phyloP scores from a whole-genome alignment of 768 basidiomycete species.

The Ephemerocybe angulata region DNA sequence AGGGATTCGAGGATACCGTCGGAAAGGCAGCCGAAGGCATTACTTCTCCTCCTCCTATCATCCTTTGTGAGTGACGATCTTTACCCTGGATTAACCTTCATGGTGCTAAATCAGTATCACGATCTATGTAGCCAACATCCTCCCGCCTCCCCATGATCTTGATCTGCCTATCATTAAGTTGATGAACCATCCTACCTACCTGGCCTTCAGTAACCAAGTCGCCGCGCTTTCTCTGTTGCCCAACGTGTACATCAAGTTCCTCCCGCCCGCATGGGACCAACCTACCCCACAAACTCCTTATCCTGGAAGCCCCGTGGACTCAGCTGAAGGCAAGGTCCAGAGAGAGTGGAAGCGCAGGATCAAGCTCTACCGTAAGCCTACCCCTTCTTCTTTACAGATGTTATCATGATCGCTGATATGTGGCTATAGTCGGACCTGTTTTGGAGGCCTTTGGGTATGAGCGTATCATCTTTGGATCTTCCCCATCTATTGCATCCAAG shows the following conservation, averaged over 20 bases:
- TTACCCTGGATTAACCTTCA: constrained; percentile 3
- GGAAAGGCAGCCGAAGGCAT: constrained; percentile 53
- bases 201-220: constrained; percentile 65
- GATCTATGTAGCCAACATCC: constrained; percentile 58
- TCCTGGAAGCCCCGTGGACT: constrained; percentile 33
- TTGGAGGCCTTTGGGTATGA: constrained; percentile 83
- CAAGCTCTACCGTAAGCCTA: constrained; percentile 79
- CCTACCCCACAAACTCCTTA: constrained; percentile 48
- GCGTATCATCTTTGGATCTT: constrained; percentile 80
- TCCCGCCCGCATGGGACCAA: constrained; percentile 72
- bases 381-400: constrained; percentile 1
- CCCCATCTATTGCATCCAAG: constrained; percentile 52
- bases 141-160: constrained; percentile 76
- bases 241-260: constrained; percentile 67
- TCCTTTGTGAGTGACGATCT: constrained; percentile 64
- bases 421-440: constrained; percentile 65
- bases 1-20: constrained; percentile 69
- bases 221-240: constrained; percentile 74
- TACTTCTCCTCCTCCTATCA: constrained; percentile 49
- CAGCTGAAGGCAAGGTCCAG: constrained; percentile 44
- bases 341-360: constrained; percentile 70
- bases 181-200: constrained; percentile 74
- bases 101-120: constrained; percentile 8
- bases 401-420: constrained; percentile 10
- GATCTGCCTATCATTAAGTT: constrained; percentile 71